Evolutionary conservation across 805 yeast species (phyloP).

Genomic region (Babjeviella inositovora): DNA sequence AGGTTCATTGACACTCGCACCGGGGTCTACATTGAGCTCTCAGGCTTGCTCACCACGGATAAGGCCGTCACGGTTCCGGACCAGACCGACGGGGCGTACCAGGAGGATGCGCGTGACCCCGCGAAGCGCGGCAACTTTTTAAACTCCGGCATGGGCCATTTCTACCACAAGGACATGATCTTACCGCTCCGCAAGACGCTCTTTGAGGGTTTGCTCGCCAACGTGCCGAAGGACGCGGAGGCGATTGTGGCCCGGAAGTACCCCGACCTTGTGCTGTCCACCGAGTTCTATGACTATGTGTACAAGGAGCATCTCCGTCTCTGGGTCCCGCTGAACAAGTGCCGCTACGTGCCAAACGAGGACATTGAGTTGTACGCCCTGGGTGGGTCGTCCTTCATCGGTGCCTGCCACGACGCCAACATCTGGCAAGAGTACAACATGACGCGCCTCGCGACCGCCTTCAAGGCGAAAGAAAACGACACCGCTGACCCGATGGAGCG

Average conservation of each 20-base stretch:
- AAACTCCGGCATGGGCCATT: slow-evolving; percentile 16
- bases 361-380: slow-evolving; percentile 15
- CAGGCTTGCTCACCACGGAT: slow-evolving; percentile 21
- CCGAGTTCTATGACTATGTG: slow-evolving; percentile 9
- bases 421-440: slow-evolving; percentile 20
- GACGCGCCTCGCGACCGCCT: slow-evolving; percentile 11
- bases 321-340: slow-evolving; percentile 17
- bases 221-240: slow-evolving; percentile 8
- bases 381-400: slow-evolving; percentile 16
- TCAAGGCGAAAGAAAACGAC: slow-evolving; percentile 6
- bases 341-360: slow-evolving; percentile 21
- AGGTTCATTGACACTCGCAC: slow-evolving; percentile 45
- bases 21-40: slow-evolving; percentile 42
- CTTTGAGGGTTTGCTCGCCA: slow-evolving; percentile 12
- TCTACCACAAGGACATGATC: slow-evolving; percentile 10
- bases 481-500: slow-evolving; percentile 4
- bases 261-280: slow-evolving; percentile 7
- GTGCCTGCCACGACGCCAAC: slow-evolving; percentile 20
- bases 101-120: slow-evolving; percentile 5
- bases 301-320: slow-evolving; percentile 17
- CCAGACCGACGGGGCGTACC: slow-evolving; percentile 5
- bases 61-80: slow-evolving; percentile 6
- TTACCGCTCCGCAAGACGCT: slow-evolving; percentile 9
- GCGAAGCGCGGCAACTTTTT: slow-evolving; percentile 7
- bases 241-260: slow-evolving; percentile 7